Evolutionary conservation across 306 rosid genomes (phyloP), one percentile per base, ranked within the genome.

Genomic region (Prunus fruticosa): DNA sequence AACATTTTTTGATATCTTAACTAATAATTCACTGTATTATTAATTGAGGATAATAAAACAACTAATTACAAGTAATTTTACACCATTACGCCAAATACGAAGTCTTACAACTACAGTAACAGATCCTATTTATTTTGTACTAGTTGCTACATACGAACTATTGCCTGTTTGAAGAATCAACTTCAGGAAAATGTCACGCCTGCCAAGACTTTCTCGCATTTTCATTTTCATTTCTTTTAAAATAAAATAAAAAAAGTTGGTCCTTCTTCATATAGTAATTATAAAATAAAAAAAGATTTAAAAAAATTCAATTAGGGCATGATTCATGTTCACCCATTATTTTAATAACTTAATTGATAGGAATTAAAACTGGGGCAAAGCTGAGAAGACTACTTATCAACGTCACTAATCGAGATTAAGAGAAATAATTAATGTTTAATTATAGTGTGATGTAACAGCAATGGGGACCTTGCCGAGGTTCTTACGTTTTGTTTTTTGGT

Each of bases 381-480:
- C 52, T 4, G 52, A 12, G 5, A 38, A 38, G 8, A 38, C 43
- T 23, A 60, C 38, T 11, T 25, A 23, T 43, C 15, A 41, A 64
- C 69, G 67, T 53, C 69, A 54, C 54, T 20, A 30, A 66, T 81
- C 0, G 78, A 56, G 11, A 73, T 38, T 70, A 81, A 12, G 1
- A 1, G 9, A 23, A 13, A 60, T 20, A 56, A 49, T 49, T 16
- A 14, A 28, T 30, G 14, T 1, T 7, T 62, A 60, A 60, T 60
- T 4, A 13, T 38, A 71, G 65, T 49, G 77, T 64, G 71, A 69
- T 63, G 73, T 46, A 76, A 82, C 69, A 56, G 69, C 77, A 19
- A 38, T 0, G 64, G 71, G 78, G 41, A 75, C 57, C 12, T 12
- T 62, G 67, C 20, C 10, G 20, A 62, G 0, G 15, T 16, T 30